Evolutionary conservation across 305 asterid species (phyloP).

Genomic region (Withania somnifera): DNA sequence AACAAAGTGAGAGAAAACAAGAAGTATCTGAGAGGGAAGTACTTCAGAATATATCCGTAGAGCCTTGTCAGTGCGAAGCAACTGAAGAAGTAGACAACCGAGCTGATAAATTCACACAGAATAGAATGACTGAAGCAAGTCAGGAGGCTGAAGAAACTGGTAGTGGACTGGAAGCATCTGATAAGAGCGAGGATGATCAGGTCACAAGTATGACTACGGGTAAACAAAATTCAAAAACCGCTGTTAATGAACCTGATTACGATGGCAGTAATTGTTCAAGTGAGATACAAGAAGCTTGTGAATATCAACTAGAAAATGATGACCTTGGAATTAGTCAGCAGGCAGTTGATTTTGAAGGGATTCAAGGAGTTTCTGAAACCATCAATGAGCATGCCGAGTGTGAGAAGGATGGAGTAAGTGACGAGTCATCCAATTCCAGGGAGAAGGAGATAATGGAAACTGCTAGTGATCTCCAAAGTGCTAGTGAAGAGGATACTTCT

Average conservation of each 20-base stretch:
- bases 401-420: conserved; percentile 14
- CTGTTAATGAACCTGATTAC: conserved; percentile 20
- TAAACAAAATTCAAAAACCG: conserved; percentile 21
- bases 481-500: conserved; percentile 14
- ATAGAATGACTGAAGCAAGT: not conserved
- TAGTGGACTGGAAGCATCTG: conserved; percentile 11
- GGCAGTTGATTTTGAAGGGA: conserved; percentile 14
- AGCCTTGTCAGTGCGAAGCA: not conserved
- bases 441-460: conserved; percentile 18
- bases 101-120: conserved; percentile 1
- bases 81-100: conserved; percentile 14
- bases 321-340: conserved; percentile 19
- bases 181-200: conserved; percentile 16
- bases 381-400: conserved; percentile 18
- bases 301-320: conserved; percentile 13
- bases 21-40: conserved; percentile 7
- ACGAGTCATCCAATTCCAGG: conserved; percentile 14
- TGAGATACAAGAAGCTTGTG: conserved; percentile 26
- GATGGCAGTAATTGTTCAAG: conserved; percentile 12
- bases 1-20: conserved; percentile 10
- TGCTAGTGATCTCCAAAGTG: conserved; percentile 23
- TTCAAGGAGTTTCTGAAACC: conserved; percentile 18
- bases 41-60: conserved; percentile 4
- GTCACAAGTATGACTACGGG: conserved; percentile 21
- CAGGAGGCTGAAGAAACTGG: conserved; percentile 19